Evolutionary conservation across 371 early-diverging fungal species (phyloP), one percentile per base, ranked within the genome.

Genomic region (Zychaea mexicana): DNA sequence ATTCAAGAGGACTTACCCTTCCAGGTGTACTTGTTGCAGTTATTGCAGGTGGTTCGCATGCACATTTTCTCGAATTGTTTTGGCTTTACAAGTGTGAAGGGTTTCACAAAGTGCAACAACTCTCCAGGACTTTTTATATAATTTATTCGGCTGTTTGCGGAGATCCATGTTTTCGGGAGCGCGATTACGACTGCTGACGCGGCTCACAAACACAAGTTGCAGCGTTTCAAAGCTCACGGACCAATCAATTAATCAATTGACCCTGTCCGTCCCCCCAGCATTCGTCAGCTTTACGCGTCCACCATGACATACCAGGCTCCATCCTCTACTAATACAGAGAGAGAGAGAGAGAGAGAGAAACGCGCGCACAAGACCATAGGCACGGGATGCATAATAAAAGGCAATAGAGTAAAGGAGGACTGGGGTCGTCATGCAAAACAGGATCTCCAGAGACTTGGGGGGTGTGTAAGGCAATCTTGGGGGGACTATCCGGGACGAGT

Each of bases 21-120:
- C 72, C 72, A 72, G 39, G 72, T 72, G 52, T 58, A 66, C 42
- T 72, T 72, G 2, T 59, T 13, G 59, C 72, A 72, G 5, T 68
- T 52, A 21, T 31, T 38, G 36, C 72, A 72, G 46, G 66, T 66
- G 45, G 66, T 61, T 53, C 72, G 62, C 39, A 52, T 58, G 56
- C 72, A 72, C 72, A 72, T 72, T 13, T 54, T 67, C n/a, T n/a
- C 22, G 26, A n/a, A 26, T n/a, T 28, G 61, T 1, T 36, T 38
- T 57, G 15, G 26, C 9, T 39, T 22, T 21, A 15, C 3, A 32
- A 57, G n/a, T 6, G 56, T 19, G 24, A 32, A 45, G 55, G 45
- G 26, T 7, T 52, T 22, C 7, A 17, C 30, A 61, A 10, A 19
- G 39, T 24, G 19, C 15, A 7, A 33, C 22, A 36, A n/a, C 1